Evolutionary conservation across 2,329 filamentous ascomycete genomes (phyloP), one percentile per base, ranked within the genome.

Genomic region (Colletotrichum spaethianum): DNA sequence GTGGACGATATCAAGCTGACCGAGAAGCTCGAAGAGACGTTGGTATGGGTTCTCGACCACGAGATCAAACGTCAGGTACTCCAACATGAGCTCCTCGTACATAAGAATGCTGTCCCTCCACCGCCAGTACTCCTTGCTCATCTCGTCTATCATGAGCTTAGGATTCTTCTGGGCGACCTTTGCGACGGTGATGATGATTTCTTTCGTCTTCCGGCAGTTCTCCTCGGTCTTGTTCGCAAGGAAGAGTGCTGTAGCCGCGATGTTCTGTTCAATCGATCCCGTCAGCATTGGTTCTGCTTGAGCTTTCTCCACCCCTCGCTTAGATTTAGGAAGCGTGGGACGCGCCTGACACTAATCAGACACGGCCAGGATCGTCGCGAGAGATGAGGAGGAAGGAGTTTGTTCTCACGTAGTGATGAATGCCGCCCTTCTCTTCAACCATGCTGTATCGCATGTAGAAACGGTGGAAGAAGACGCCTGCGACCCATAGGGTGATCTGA

Each of bases 151-250:
- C 65, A 96, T 87, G 71, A 98, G 89, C 77, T 94, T 93, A 1
- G 94, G 88, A 76, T 98, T 96, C 84, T 99, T 98, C 82, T 98
- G 95, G 36, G 96, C 96, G 26, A 98, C 94, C 75, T 96, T 94
- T 72, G 95, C 96, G 77, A 97, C 96, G 1, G 95, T 94, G 40
- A 98, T 93, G 75, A 99, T 96, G 72, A 99, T 88, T 75, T 98
- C 95, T 78, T 94, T 97, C 76, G 98, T 98, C 83, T 98, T 98
- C 60, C 96, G 92, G 79, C 95, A 97, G 80, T 97, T 98, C 80
- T 99, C 96, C 80, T 99, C 96, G 26, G 97, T 96, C 82, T 99
- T 99, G 76, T 97, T 98, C 11, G 96, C 96, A 12, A 99, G 89
- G 77, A 98, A 99, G 2, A 99, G 87, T 1, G 95, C 90, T 0